Conservation (phyloP, 2,329 filamentous ascomycete genomes). For the Graphilbum ipis-grandicollis region DNA sequence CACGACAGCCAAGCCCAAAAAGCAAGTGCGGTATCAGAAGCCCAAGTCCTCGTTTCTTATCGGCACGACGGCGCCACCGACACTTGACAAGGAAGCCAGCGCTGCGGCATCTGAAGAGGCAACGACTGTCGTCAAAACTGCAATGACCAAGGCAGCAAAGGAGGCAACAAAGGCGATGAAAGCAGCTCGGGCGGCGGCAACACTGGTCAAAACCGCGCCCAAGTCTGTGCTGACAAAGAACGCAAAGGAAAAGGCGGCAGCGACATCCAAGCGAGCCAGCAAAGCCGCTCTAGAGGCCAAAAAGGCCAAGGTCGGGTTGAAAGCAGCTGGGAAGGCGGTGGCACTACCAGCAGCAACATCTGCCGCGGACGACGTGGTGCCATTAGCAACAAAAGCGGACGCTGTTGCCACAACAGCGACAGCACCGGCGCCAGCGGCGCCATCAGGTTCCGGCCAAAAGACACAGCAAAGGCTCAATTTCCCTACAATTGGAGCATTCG, state of each 20-base stretch:
- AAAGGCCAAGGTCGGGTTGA: not conserved
- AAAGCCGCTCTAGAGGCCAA: not conserved
- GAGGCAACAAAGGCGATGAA: conserved; percentile 8
- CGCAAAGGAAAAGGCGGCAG: conserved; percentile 1
- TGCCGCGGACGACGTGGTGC: too few species aligned
- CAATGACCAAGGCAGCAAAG: conserved; percentile 5
- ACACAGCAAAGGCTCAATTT: conserved; percentile 1
- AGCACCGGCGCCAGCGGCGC: not conserved
- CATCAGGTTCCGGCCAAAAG: not conserved
- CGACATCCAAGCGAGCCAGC: conserved; percentile 1
- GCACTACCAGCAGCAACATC: too few species aligned
- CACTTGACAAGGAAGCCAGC: not conserved
- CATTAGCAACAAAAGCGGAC: not conserved
- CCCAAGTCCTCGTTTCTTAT: not conserved
- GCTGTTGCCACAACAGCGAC: too few species aligned
- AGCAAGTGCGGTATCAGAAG: not conserved
- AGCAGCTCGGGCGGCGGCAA: conserved; percentile 6
- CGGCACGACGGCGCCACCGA: not conserved
- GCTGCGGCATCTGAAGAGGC: not conserved
- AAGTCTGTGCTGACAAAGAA: conserved; percentile 1
- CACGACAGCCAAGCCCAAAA: not conserved
- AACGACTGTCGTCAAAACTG: conserved; percentile 14
- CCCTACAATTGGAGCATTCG: not conserved
- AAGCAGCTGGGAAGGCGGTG: not conserved
- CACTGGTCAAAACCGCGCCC: not conserved